Conservation (phyloP, 2,329 filamentous ascomycete genomes). For the Fonsecaea pugnacius region DNA sequence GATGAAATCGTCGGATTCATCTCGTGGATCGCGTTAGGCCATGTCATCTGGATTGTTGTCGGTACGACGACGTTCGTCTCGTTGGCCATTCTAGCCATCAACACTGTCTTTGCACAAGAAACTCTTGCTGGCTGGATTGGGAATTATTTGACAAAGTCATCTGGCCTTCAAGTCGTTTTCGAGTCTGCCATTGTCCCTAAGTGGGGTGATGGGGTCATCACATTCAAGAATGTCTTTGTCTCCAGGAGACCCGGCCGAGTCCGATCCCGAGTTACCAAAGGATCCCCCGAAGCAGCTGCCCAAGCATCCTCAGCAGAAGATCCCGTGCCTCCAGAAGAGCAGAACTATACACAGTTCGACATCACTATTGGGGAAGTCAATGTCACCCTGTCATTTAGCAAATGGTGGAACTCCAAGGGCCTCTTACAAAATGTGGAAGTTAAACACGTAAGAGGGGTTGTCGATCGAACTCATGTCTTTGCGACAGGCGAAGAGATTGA, state of each 20-base stretch:
- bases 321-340: conserved; percentile 68
- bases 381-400: conserved; percentile 94
- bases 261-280: conserved; percentile 81
- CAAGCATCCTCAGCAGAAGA: conserved; percentile 74
- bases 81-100: conserved; percentile 84
- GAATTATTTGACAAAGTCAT: conserved; percentile 92
- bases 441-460: conserved; percentile 86
- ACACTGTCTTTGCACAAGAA: conserved; percentile 97
- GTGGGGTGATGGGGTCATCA: conserved; percentile 94
- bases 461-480: conserved; percentile 83
- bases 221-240: conserved; percentile 94
- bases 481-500: conserved; percentile 73
- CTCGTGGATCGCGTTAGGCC: conserved; percentile 92
- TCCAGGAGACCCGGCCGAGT: conserved; percentile 85
- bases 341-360: conserved; percentile 98
- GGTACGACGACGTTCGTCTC: conserved; percentile 98
- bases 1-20: conserved; percentile 96
- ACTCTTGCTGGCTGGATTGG: conserved; percentile 91
- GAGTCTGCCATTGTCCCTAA: conserved; percentile 97
- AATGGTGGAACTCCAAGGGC: conserved; percentile 98
- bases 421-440: conserved; percentile 90
- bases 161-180: conserved; percentile 91
- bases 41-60: conserved; percentile 92
- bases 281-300: conserved; percentile 80
- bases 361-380: conserved; percentile 94